phyloP scores from a whole-genome alignment of 371 early-diverging fungal genomes.

The Apophysomyces ossiformis region DNA sequence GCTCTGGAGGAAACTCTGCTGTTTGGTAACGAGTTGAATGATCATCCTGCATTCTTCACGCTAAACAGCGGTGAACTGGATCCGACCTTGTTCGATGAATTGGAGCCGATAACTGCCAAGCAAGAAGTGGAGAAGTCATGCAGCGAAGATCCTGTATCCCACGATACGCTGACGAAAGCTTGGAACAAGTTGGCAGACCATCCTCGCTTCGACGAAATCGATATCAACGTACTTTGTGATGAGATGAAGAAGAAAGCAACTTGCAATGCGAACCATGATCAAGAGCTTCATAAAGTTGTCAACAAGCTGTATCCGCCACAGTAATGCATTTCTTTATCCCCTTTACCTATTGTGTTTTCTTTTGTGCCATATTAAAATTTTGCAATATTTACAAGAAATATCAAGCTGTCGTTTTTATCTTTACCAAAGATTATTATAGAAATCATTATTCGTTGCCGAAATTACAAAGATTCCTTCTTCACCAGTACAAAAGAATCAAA shows the following conservation, averaged over 20 bases:
- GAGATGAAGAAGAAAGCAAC: constrained; percentile 63
- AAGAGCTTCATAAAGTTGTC: neutral
- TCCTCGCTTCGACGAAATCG: constrained; percentile 57
- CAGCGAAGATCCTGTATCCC: neutral
- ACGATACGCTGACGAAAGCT: constrained; percentile 24
- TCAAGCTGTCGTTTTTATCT: too few relatives aligned
- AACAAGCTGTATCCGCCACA: neutral
- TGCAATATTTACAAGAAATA: too few relatives aligned
- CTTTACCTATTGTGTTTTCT: neutral
- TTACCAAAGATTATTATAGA: too few relatives aligned
- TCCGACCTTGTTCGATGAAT: neutral
- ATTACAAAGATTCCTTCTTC: too few relatives aligned
- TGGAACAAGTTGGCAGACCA: constrained; percentile 56
- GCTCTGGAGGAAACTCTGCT: neutral
- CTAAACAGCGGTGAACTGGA: neutral
- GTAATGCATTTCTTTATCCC: neutral
- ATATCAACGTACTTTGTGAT: constrained; percentile 58
- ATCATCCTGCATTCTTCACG: neutral
- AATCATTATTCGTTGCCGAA: too few relatives aligned
- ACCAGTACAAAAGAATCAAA: too few relatives aligned
- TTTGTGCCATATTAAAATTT: neutral
- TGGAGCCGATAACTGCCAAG: neutral
- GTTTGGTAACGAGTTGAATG: constrained; percentile 5
- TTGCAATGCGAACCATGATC: constrained; percentile 16
- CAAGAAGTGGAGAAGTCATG: constrained; percentile 7